These are phyloP conservation scores for Suhomyces terraborum DNA, from an alignment of 1,139 yeast species.

Conservation along the genomic window DNA sequence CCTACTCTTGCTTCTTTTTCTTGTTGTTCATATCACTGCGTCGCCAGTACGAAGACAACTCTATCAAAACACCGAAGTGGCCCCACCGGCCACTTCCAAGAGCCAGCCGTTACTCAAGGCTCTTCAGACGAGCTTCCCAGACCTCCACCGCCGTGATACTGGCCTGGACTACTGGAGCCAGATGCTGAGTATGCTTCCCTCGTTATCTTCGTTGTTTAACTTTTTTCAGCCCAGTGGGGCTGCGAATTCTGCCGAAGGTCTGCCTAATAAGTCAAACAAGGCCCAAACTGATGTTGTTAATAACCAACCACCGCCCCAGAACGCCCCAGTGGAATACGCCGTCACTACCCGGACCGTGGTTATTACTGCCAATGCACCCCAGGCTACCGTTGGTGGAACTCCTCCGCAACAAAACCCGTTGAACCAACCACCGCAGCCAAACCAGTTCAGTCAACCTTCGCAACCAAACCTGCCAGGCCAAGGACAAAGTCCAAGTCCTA, in stretches of 20 bases:
- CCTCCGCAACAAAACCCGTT: not conserved
- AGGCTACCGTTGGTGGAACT: too few relatives aligned
- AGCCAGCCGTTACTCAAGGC: too few relatives aligned
- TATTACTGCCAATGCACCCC: not conserved
- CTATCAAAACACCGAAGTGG: not conserved
- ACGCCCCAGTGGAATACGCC: not conserved
- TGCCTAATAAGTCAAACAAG: not conserved
- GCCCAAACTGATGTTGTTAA: not conserved
- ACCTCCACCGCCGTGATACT: too few relatives aligned
- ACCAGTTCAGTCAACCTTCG: not conserved
- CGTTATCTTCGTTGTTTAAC: not conserved
- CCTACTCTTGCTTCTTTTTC: not conserved
- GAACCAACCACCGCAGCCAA: not conserved
- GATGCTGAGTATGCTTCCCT: not conserved
- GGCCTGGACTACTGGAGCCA: not conserved
- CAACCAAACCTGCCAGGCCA: not conserved
- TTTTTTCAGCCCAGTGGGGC: not conserved
- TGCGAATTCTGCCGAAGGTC: not conserved
- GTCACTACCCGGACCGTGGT: not conserved
- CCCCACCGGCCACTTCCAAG: too few relatives aligned
- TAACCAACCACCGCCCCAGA: not conserved
- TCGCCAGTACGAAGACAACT: conserved; percentile 10
- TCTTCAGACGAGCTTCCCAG: too few relatives aligned
- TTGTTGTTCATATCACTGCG: conserved; percentile 7
- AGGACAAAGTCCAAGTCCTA: not conserved